These are phyloP conservation scores for Hypoxylon crocopeplum DNA, from an alignment of 495 filamentous ascomycete species.

Conservation along the genomic window DNA sequence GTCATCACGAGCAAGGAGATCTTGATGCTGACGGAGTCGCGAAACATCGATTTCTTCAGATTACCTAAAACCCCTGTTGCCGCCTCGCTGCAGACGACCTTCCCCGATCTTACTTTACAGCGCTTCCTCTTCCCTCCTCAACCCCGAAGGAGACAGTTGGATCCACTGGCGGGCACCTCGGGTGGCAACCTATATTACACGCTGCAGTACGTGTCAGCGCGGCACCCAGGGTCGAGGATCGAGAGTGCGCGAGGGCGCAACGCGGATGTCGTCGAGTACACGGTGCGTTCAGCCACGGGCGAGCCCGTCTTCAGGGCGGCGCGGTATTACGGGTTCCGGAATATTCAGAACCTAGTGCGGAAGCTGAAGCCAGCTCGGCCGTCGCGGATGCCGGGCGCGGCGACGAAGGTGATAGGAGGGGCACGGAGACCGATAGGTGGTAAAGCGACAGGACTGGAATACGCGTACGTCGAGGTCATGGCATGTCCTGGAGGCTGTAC, in stretches of 20 bases:
- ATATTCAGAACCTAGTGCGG: slow-evolving; percentile 96
- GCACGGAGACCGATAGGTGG: slow-evolving; percentile 55
- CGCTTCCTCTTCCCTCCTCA: slow-evolving; percentile 70
- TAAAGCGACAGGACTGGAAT: slow-evolving; percentile 61
- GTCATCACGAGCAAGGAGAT: slow-evolving; percentile 96
- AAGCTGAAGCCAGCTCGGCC: slow-evolving; percentile 79
- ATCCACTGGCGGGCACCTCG: slow-evolving; percentile 69
- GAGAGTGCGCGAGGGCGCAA: slow-evolving; percentile 80
- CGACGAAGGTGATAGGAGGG: no score
- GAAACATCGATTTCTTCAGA: slow-evolving; percentile 73
- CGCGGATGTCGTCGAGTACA: slow-evolving; percentile 86
- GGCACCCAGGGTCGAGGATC: slow-evolving; percentile 71
- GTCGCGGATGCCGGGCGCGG: slow-evolving; percentile 76
- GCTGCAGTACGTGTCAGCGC: slow-evolving; percentile 71
- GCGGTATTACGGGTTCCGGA: slow-evolving; percentile 94
- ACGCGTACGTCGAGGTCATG: slow-evolving; percentile 97
- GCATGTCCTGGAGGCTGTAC: slow-evolving; percentile 97
- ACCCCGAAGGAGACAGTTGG: slow-evolving; percentile 29
- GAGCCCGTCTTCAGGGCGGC: slow-evolving; percentile 77
- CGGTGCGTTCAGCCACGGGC: slow-evolving; percentile 60
- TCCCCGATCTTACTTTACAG: slow-evolving; percentile 74
- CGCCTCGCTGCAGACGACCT: slow-evolving; percentile 46
- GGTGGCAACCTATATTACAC: slow-evolving; percentile 90
- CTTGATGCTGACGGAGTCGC: slow-evolving; percentile 81
- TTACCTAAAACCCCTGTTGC: slow-evolving; percentile 65